A percentile compares a stretch with the other conserved stretches of the same genome.
Evolutionary conservation across 345 rosid genomes (phyloP).

Genomic region (Citrus mangshanensis): DNA sequence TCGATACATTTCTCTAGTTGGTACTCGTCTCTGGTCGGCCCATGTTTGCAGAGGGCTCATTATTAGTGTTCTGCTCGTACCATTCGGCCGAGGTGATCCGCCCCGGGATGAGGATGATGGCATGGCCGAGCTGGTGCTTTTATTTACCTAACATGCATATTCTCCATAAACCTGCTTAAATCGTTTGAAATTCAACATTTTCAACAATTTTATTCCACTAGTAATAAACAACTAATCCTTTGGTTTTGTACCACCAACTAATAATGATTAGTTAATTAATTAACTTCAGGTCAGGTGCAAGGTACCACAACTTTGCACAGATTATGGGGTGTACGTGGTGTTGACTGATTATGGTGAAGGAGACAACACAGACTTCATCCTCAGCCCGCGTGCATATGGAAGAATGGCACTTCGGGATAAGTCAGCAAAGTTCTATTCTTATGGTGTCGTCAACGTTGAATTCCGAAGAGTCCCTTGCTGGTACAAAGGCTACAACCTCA

Average conservation of each 20-base stretch:
- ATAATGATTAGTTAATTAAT: background rate
- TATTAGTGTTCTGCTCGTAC: too few relatives aligned
- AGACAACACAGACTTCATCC: conserved; percentile 73
- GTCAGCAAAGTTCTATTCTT: conserved; percentile 41
- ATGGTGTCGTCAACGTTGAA: conserved; percentile 76
- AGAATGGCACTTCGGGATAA: conserved; percentile 43
- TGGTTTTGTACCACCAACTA: background rate
- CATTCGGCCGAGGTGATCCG: too few relatives aligned
- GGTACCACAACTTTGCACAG: conserved; percentile 49
- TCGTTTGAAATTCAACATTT: background rate
- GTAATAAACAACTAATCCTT: background rate
- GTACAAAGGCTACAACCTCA: conserved; percentile 42
- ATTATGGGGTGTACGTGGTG: conserved; percentile 60
- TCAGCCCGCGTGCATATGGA: conserved; percentile 62
- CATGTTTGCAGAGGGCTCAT: too few relatives aligned
- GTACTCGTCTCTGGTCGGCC: fast-evolving
- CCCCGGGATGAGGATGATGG: too few relatives aligned
- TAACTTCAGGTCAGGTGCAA: conserved; percentile 69
- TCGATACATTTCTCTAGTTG: too few relatives aligned
- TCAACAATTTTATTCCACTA: background rate
- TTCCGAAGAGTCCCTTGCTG: conserved; percentile 66
- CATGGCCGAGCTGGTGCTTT: too few relatives aligned
- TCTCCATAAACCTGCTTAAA: background rate
- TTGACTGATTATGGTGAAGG: conserved; percentile 91
- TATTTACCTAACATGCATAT: too few relatives aligned